These are phyloP conservation scores for Euphrasia confusa DNA, from an alignment of 257 asterid genomes.

Conservation along the genomic window DNA sequence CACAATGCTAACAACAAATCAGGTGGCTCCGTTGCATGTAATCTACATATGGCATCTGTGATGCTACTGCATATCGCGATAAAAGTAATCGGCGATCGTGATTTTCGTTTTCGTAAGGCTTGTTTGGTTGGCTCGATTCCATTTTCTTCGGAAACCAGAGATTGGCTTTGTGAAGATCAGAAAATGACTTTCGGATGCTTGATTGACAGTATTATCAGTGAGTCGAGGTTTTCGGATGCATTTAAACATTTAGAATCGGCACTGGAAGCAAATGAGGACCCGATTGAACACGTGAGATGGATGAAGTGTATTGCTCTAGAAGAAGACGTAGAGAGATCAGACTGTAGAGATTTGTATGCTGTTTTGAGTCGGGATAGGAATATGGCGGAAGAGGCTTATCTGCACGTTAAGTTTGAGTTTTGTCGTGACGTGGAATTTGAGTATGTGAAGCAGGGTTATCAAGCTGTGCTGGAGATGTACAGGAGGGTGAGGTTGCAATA, in stretches of 20 bases:
- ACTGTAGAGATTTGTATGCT: conserved; percentile 23
- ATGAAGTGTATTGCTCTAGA: conserved; percentile 37
- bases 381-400: conserved; percentile 38
- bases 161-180: conserved; percentile 44
- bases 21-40: conserved; percentile 25
- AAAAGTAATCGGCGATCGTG: conserved; percentile 47
- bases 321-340: conserved; percentile 32
- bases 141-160: conserved; percentile 24
- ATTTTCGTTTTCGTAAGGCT: conserved; percentile 61
- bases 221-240: conserved; percentile 40
- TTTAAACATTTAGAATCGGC: conserved; percentile 37
- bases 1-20: conserved; percentile 25
- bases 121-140: conserved; percentile 61
- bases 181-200: conserved; percentile 37
- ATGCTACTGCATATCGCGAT: conserved; percentile 53
- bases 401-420: conserved; percentile 42
- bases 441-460: conserved; percentile 37
- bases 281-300: conserved; percentile 57
- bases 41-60: conserved; percentile 30
- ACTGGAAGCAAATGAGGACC: conserved; percentile 45
- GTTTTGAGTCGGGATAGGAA: conserved; percentile 30
- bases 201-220: conserved; percentile 34
- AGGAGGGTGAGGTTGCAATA: conserved; percentile 60
- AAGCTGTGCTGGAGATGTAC: conserved; percentile 54
- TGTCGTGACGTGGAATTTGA: conserved; percentile 48